Evolutionary conservation across 225 moss, liverwort and hornwort species (phyloP).

Genomic region (Pseudisothecium myosuroides): DNA sequence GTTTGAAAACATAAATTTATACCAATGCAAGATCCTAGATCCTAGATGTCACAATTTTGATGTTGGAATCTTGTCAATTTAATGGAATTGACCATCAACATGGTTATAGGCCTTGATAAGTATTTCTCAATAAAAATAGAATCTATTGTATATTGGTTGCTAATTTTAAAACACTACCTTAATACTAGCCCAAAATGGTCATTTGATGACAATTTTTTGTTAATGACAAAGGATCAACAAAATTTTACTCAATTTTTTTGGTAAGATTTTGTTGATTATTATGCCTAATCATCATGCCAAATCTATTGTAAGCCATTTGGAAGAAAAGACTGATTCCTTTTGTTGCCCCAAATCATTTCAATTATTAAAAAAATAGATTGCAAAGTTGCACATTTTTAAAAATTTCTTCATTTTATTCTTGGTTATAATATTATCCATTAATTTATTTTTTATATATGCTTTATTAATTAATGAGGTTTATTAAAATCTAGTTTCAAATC

Average conservation of each 20-base stretch:
- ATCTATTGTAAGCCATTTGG: no score
- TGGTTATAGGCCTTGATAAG: no score
- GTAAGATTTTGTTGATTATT: background rate
- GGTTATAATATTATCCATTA: background rate
- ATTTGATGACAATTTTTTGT: background rate
- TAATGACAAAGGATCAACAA: background rate
- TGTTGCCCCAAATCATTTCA: background rate
- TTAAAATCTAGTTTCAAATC: background rate
- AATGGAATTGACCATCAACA: no score
- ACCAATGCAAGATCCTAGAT: background rate
- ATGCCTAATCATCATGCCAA: background rate
- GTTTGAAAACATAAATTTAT: accelerated
- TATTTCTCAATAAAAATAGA: background rate
- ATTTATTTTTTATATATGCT: background rate
- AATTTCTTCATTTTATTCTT: background rate
- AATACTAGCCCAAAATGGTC: no score
- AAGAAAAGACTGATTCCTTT: background rate
- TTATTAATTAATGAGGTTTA: no score
- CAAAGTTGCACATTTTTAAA: background rate
- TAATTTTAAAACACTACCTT: background rate
- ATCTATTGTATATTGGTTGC: background rate
- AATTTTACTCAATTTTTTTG: background rate
- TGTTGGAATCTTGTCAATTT: accelerated
- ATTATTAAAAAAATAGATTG: background rate
- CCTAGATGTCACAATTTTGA: background rate